These are phyloP conservation scores for Sarocladium strictum DNA, from an alignment of 2,329 filamentous ascomycete species.

Conservation along the genomic window DNA sequence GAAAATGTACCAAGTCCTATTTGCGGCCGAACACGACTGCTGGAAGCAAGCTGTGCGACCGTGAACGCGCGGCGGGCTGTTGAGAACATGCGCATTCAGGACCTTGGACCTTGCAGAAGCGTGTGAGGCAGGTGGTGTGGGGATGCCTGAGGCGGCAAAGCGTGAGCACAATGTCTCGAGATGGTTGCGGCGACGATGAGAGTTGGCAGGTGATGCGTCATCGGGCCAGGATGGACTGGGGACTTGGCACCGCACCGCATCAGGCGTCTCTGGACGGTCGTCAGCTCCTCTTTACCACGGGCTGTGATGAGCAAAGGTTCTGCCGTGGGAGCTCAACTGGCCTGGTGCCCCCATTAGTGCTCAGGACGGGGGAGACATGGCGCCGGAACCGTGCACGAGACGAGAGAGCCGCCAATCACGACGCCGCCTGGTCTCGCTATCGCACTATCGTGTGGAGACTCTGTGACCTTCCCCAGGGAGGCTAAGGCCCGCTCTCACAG, in stretches of 20 bases:
- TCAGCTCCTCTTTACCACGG: not conserved
- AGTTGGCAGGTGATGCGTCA: conserved; percentile 20
- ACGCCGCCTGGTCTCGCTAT: not conserved
- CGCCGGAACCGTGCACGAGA: conserved; percentile 7
- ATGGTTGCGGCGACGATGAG: conserved; percentile 18
- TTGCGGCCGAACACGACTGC: no score
- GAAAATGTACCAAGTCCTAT: conserved; percentile 10
- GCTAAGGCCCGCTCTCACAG: not conserved
- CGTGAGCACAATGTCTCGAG: conserved; percentile 9
- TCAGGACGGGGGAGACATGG: not conserved
- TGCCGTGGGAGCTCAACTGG: no score
- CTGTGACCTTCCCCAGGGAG: not conserved
- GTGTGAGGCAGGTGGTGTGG: conserved; percentile 7
- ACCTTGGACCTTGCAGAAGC: conserved; percentile 8
- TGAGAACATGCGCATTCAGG: not conserved
- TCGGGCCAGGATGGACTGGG: conserved; percentile 8
- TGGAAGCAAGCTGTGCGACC: conserved; percentile 12
- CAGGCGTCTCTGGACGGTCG: not conserved
- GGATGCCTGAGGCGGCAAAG: conserved; percentile 23
- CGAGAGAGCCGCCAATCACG: not conserved
- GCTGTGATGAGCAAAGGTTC: not conserved
- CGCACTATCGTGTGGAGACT: not conserved
- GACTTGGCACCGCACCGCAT: not conserved
- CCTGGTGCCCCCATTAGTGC: no score
- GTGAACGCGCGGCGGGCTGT: conserved; percentile 3